Base-by-base conservation (phyloP, 768 basidiomycete species). In the Crepidotus variabilis region DNA sequence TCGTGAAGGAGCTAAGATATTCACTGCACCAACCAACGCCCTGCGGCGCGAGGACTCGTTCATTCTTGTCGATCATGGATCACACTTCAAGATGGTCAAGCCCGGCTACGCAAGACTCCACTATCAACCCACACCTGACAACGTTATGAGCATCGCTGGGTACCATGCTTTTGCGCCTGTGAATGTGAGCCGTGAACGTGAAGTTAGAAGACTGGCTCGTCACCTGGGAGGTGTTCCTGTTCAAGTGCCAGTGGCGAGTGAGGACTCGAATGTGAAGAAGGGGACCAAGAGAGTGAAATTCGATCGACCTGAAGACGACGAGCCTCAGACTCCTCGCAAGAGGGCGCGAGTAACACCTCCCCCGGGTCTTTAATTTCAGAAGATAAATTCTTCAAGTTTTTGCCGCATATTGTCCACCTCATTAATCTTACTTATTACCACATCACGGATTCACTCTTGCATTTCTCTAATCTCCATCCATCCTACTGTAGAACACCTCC, bases 11-110 rank as follows among this genome's bases (percentile, higher is more conserved):
- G 54, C 46, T 46, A 35, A 33, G 9, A 28, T 18, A 6, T 33
- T 47, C 48, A 7, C 47, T 23, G 50, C 6, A 6, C 32, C 16
- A n/a, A 13, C 34, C 52, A 32, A 18, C 23, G 20, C 32, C 13
- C 54, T 54, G 11, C 11, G 22, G 35, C 54, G 54, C 14, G 54
- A 54, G 22, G 54, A 48, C 33, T 54, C 54, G 0, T 54, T 54
- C 11, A 23, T 54, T 32, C 45, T 54, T 6, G 54, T 54, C 1
- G 54, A 54, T 28, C 22, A 33, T 7, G 54, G 54, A 1, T 8
- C 22, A 6, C 47, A 48, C 47, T 48, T 35, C 22, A 48, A 21
- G 47, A 54, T 54, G 46, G 47, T 54, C 14, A 54, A 54, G 24
- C 46, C 54, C 5, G 47, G 20, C 0, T 35, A 23, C 21, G 54